These are phyloP conservation scores for Nyssa sinensis DNA, from an alignment of 148 eudicot species.

Conservation along the genomic window DNA sequence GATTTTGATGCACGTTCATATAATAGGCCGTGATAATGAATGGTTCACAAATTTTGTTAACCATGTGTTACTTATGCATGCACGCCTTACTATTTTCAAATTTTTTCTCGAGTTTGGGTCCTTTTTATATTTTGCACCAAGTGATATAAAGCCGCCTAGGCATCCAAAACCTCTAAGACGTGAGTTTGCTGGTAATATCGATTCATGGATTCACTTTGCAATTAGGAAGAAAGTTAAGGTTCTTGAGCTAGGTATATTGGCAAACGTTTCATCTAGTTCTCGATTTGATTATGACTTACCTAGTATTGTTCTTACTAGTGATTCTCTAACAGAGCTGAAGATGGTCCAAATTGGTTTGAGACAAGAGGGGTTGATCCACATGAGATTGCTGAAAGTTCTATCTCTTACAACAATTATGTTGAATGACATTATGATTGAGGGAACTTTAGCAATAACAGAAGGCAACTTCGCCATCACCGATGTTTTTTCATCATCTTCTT, in stretches of 20 bases:
- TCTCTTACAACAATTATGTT: slow-evolving; percentile 4
- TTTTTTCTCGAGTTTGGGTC: too few relatives aligned
- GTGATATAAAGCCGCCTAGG: too few relatives aligned
- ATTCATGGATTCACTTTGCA: slow-evolving; percentile 9
- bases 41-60: slow-evolving; percentile 1
- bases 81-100: background rate
- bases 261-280: background rate
- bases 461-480: too few relatives aligned
- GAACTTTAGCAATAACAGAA: slow-evolving; percentile 4
- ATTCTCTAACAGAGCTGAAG: slow-evolving; percentile 13
- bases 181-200: background rate
- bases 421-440: slow-evolving; percentile 4
- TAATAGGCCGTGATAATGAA: too few relatives aligned
- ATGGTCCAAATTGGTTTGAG: slow-evolving; percentile 3
- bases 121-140: too few relatives aligned
- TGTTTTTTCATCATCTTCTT: too few relatives aligned
- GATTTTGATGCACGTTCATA: background rate
- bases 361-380: background rate
- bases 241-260: slow-evolving; percentile 11
- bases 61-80: slow-evolving; percentile 14
- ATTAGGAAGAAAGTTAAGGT: slow-evolving; percentile 16
- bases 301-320: slow-evolving; percentile 13
- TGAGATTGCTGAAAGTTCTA: too few relatives aligned
- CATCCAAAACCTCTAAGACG: too few relatives aligned
- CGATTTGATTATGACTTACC: slow-evolving; percentile 7